Base-by-base conservation (phyloP, 306 rosid genomes). In the Mimosa bimucronata region DNA sequence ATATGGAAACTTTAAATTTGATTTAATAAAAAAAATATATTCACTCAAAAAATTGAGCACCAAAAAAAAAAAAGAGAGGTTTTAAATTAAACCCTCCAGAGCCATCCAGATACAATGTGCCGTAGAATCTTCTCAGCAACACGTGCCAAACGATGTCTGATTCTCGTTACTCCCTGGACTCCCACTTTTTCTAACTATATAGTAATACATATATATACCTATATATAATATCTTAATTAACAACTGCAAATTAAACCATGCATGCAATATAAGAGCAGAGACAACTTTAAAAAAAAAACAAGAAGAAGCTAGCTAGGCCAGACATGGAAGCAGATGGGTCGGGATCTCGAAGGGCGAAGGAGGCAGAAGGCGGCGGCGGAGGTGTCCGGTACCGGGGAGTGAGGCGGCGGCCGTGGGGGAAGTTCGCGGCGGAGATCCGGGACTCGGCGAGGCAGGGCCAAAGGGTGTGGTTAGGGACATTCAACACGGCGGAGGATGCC, bases 391-490 rank as follows among this genome's bases (percentile, higher is more conserved):
- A 89, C 77, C 90, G 97, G 0, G 97, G 98, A 0, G 97, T 94
- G 0, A 82, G 98, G 18, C 15, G 88, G 18, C 86, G 98, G 48
- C 98, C 97, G 0, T 91, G 98, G 97, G 98, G 98, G 64, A 92
- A 92, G 66, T 94, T 80, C 2, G 98, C 98, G 12, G 97, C 98
- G 0, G 98, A 94, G 92, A 94, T 94, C 84, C 90, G 98, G 0
- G 97, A 94, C 85, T 89, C 97, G 0, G 73, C 86, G 0, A 80
- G 92, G 78, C 88, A 94, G 1, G 97, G 98, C 0, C 82, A 87
- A 9, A 79, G 97, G 29, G 83, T 94, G 28, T 94, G 98, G 98
- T 90, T 94, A 0, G 98, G 98, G 44, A 94, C 98, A 1, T 94
- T 92, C 76, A 87, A 77, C 82, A 92, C 98, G 0, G 98, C 98